Conservation (phyloP, 2,329 filamentous ascomycete genomes). For the Leptographium procerum region DNA sequence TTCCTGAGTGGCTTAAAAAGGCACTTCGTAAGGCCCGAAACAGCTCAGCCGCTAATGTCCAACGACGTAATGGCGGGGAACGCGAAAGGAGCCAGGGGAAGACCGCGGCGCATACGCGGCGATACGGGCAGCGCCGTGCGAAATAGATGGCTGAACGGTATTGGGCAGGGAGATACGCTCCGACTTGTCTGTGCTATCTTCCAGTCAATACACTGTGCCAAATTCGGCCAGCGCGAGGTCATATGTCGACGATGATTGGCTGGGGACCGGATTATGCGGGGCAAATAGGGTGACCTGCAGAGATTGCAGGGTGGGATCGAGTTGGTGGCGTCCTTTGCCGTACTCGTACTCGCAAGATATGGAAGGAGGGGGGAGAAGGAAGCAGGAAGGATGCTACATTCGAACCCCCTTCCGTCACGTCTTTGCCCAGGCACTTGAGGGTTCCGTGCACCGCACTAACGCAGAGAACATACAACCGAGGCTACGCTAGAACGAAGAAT, state of each 20-base stretch:
- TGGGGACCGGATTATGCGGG: no score
- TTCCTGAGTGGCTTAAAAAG: neutral
- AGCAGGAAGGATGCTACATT: neutral
- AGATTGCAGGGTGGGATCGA: constrained; percentile 2
- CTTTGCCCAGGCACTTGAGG: neutral
- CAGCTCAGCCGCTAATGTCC: neutral
- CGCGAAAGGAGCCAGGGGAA: neutral
- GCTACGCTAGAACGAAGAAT: neutral
- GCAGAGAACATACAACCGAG: neutral
- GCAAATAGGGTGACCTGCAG: neutral
- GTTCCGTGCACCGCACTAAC: neutral
- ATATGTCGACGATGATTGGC: neutral
- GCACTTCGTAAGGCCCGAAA: neutral
- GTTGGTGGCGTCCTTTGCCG: neutral
- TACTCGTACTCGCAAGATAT: neutral
- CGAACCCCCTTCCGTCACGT: neutral
- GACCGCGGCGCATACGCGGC: neutral
- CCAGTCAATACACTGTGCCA: neutral
- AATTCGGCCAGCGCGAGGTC: neutral
- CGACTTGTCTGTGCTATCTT: neutral
- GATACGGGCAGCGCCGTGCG: neutral
- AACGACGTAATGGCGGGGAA: constrained; percentile 1
- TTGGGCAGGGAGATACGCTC: neutral
- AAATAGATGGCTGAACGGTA: neutral
- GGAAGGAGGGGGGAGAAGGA: neutral